phyloP scores from a whole-genome alignment of 257 asterid genomes.

The Ilex asprella region DNA sequence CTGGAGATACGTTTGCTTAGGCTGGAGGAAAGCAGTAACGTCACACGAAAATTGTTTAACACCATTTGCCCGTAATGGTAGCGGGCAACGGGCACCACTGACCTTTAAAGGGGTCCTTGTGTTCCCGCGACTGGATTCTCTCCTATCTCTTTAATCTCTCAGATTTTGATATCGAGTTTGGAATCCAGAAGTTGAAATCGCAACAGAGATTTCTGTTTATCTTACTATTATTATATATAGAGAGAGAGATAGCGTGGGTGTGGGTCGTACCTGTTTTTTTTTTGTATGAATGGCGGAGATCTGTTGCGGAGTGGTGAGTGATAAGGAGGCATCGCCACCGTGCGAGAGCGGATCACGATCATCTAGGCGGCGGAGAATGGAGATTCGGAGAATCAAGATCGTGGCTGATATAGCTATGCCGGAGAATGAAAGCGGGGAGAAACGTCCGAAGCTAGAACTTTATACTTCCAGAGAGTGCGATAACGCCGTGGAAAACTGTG shows the following conservation, averaged over 20 bases:
- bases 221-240: no score
- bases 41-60: constrained; percentile 9
- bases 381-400: constrained; percentile 32
- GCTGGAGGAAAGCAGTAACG: constrained; percentile 1
- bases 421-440: constrained; percentile 8
- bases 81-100: constrained; percentile 7
- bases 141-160: no score
- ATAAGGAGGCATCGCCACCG: constrained; percentile 28
- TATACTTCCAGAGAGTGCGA: constrained; percentile 15
- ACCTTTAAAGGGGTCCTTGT: background rate
- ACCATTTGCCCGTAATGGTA: background rate
- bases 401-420: constrained; percentile 10
- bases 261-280: background rate
- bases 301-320: constrained; percentile 38
- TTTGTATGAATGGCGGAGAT: constrained; percentile 48
- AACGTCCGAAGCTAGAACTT: constrained; percentile 35
- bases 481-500: constrained; percentile 18
- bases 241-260: background rate
- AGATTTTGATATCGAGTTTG: no score
- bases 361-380: constrained; percentile 52
- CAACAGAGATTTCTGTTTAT: no score
- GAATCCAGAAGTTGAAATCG: no score
- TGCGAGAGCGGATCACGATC: constrained; percentile 30
- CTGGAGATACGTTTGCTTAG: constrained; percentile 19
- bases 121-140: no score